Evolutionary conservation across 1,284 basidiomycete species (phyloP), one percentile per base, ranked within the genome.

Genomic region (Sphaerobolus stellatus): DNA sequence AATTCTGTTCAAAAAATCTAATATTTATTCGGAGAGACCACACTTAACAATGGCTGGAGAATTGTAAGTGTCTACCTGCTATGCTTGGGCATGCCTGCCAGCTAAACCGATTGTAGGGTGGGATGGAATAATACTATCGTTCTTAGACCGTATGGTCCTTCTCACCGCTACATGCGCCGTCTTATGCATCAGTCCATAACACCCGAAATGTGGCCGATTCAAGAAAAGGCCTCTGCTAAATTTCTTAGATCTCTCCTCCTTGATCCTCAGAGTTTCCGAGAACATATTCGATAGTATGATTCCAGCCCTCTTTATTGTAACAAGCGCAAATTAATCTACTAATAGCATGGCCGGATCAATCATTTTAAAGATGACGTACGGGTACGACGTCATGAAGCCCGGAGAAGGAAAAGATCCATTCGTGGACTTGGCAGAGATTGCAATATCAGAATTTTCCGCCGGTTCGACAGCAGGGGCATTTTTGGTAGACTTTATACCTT

Each of bases 21-120:
- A 76, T 6, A 82, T 87, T 52, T 90, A 89, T 66, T 82, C 84
- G 20, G 86, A 89, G 68, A 87, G 84, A 62, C 84, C 85, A 0
- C 71, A 73, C 31, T 71, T 88, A 31, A 72, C 84, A 51, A 89
- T 89, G 87, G 74, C 73, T 3, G 73, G 74, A 4, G 72, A 89
- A 58, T 72, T 89, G 64, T 75, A 62, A 48, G 70, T 66, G 6
- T 24, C 18, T 36, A 31, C 52, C 43, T 24, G 43, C 33, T 31
- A 9, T 55, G 25, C n/a, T 55, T 3, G 8, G 44, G 4, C 5
- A 31, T 11, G 27, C n/a, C 20, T 24, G 25, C 34, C 25, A 45
- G 18, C 36, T 38, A 2, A 18, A 36, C 33, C 18, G 33, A 36
- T 54, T 47, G 47, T 20, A 16, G 24, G 16, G 28, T 31, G 47